These are phyloP conservation scores for Inosperma sp. DNA, from an alignment of 768 basidiomycete species.

Conservation along the genomic window DNA sequence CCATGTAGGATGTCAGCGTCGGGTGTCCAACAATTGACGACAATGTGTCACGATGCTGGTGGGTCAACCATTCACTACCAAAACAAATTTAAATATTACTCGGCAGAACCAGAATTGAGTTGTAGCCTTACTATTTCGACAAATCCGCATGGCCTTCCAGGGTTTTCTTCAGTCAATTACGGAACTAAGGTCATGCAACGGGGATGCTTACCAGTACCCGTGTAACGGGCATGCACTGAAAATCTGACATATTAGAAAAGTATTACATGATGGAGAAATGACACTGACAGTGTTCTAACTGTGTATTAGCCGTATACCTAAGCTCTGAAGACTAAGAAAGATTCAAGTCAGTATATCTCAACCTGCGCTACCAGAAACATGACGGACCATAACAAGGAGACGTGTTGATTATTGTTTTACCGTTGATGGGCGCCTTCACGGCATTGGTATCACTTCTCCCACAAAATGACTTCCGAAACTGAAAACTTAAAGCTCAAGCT, in stretches of 20 bases:
- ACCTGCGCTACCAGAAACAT: constrained; percentile 16
- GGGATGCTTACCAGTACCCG: constrained; percentile 75
- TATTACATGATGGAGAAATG: constrained; percentile 7
- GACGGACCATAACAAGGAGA: constrained; percentile 41
- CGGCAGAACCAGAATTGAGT: constrained; percentile 9
- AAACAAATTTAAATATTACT: constrained; percentile 1
- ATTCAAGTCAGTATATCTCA: constrained; percentile 6
- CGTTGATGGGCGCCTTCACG: neutral
- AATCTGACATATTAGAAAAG: constrained; percentile 16
- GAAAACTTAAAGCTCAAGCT: constrained; percentile 45
- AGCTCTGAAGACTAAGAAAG: constrained; percentile 75
- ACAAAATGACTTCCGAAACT: constrained; percentile 44
- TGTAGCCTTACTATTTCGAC: constrained; percentile 82
- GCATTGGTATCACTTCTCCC: neutral
- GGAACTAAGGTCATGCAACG: neutral
- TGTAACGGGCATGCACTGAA: constrained; percentile 91
- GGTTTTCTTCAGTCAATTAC: constrained; percentile 11
- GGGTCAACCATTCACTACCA: constrained; percentile 91
- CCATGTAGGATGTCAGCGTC: constrained; percentile 76
- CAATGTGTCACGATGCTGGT: constrained; percentile 95
- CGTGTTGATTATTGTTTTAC: constrained; percentile 17
- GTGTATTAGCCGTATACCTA: constrained; percentile 93
- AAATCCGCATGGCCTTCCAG: constrained; percentile 85
- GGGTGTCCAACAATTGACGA: constrained; percentile 91
- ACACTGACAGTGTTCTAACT: constrained; percentile 85